Evolutionary conservation across 192 early-diverging fungal species (phyloP), one percentile per base, ranked within the genome.

Genomic region (Cladochytrium replicatum): DNA sequence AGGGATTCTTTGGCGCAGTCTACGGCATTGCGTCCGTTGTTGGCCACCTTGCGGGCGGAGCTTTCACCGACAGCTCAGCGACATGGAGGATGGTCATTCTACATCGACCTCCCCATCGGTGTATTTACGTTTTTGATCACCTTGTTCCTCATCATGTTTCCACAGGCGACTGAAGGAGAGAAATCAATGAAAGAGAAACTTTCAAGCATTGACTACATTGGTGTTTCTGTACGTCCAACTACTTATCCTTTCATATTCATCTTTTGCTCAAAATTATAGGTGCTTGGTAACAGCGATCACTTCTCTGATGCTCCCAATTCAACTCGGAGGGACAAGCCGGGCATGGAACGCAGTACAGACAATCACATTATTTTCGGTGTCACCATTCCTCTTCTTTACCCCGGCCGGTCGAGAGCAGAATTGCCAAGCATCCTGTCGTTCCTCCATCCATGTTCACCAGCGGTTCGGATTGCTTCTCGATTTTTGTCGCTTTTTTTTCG

Each of bases 61-160:
- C 77, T 13, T 81, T 92, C 40, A 85, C 82, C 28, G 76, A 93
- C 32, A n/a, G n/a, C n/a, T n/a, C 29, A 57, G 32, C 11, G 51
- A 21, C 43, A 45, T 8, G 66, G 69, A 64, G 32, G 69, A 4
- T 60, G 61, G 61, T 55, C 47, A 19, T 88, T 88, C 62, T 88
- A 79, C 65, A 75, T 86, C 63, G 91, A 91, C 46, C 48, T 94
- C 11, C 91, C 91, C 30, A 60, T 91, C 53, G 88, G 90, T 8
- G 70, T 69, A 3, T 38, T 84, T 13, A 77, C 85, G 1, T 32
- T 85, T 30, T 48, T 64, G 0, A 53, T 83, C 4, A 72, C 79
- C 29, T 29, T 71, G 32, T 48, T 78, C 34, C 71, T 69, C 43
- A 70, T 86, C 55, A 76, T 71, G 25, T 71, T 80, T 62, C 82